Percentiles rank a stretch among this genome's conserved stretches.
phyloP scores from a whole-genome alignment of 768 basidiomycete genomes.

The Lentinula sp. region DNA sequence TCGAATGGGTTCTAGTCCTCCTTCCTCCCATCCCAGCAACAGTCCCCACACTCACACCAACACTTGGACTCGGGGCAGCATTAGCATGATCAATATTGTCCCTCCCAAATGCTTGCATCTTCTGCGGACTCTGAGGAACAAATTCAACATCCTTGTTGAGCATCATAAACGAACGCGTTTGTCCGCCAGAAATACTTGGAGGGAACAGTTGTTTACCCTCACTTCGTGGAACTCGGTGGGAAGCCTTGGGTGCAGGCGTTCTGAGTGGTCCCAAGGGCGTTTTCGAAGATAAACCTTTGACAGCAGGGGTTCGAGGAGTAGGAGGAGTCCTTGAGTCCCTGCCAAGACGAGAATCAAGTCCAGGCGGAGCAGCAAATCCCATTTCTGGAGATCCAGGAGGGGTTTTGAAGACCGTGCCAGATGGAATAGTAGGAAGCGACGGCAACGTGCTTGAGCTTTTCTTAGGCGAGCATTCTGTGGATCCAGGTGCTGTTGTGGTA shows the following conservation, averaged over 20 bases:
- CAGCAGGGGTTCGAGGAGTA: neutral
- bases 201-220: neutral
- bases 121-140: conserved; percentile 67
- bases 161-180: conserved; percentile 55
- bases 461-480: conserved; percentile 36
- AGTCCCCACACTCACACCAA: neutral
- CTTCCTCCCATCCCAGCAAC: conserved; percentile 4
- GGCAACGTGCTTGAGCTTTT: conserved; percentile 21
- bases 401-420: conserved; percentile 16
- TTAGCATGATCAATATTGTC: neutral
- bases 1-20: conserved; percentile 6
- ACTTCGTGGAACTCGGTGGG: conserved; percentile 1
- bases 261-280: conserved; percentile 7
- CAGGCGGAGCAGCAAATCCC: conserved; percentile 9
- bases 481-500: conserved; percentile 19
- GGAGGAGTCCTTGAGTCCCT: neutral
- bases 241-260: conserved; percentile 10
- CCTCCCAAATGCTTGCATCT: neutral
- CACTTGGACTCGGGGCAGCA: neutral
- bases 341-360: neutral
- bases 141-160: conserved; percentile 69
- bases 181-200: conserved; percentile 9
- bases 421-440: conserved; percentile 15
- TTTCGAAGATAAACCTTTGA: conserved; percentile 11
- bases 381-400: conserved; percentile 16